phyloP scores from a whole-genome alignment of 2,329 filamentous ascomycete genomes.

The Fusarium pseudograminearum region DNA sequence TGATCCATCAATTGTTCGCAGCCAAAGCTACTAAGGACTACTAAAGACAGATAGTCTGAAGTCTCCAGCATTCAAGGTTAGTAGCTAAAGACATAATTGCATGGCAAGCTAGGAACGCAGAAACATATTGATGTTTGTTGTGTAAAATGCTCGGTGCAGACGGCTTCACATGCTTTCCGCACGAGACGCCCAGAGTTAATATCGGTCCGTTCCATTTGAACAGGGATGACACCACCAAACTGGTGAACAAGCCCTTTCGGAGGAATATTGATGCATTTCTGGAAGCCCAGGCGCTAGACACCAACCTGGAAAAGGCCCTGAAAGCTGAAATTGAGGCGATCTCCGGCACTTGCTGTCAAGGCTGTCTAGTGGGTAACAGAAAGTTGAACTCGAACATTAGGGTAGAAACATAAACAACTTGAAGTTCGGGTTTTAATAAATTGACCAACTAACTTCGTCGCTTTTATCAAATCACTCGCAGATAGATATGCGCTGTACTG shows the following conservation, averaged over 20 bases:
- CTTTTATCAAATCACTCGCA: neutral
- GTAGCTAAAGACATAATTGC: neutral
- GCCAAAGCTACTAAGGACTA: neutral
- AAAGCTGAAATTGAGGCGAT: slow-evolving; percentile 37
- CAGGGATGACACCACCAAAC: slow-evolving; percentile 25
- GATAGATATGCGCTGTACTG: neutral
- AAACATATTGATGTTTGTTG: neutral
- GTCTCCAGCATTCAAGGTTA: neutral
- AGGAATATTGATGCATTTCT: slow-evolving; percentile 14
- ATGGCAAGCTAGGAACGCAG: neutral
- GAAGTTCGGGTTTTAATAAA: neutral
- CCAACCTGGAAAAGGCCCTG: slow-evolving; percentile 14
- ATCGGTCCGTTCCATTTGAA: slow-evolving; percentile 27
- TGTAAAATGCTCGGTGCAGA: slow-evolving; percentile 6
- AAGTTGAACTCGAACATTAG: neutral
- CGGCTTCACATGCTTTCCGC: slow-evolving; percentile 32
- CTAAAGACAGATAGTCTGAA: neutral
- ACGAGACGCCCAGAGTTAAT: slow-evolving; percentile 2
- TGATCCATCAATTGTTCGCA: slow-evolving; percentile 16
- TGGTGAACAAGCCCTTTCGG: slow-evolving; percentile 18
- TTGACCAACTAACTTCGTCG: neutral
- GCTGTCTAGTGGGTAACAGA: neutral
- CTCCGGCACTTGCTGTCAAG: slow-evolving; percentile 16
- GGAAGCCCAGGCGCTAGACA: slow-evolving; percentile 21
- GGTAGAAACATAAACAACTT: neutral